phyloP scores from a whole-genome alignment of 1,139 yeast genomes.

The Lodderomyces elongisporus region DNA sequence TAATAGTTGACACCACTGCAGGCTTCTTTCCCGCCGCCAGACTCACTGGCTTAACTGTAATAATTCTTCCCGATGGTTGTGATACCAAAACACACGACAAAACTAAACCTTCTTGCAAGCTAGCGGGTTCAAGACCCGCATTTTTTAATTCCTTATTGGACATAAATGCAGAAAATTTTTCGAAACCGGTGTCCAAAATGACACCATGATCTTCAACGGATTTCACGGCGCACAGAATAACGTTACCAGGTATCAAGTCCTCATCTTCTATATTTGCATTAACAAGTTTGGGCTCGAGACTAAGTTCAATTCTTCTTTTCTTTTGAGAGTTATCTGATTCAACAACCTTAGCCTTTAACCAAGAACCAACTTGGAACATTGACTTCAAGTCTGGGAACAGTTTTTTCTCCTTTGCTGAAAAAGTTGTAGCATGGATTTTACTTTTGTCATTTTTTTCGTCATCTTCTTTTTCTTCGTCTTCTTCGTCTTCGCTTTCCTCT shows the following conservation, averaged over 20 bases:
- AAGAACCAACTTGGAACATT: constrained; percentile 70
- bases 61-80: constrained; percentile 52
- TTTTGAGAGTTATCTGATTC: constrained; percentile 39
- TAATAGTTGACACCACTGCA: constrained; percentile 47
- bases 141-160: constrained; percentile 57
- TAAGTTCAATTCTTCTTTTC: constrained; percentile 54
- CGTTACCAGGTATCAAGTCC: constrained; percentile 57
- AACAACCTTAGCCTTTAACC: constrained; percentile 75
- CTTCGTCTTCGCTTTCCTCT: constrained; percentile 41
- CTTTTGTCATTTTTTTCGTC: constrained; percentile 18
- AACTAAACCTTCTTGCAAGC: constrained; percentile 37
- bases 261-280: constrained; percentile 59
- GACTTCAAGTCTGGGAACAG: constrained; percentile 53
- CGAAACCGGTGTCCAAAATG: constrained; percentile 64
- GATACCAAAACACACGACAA: constrained; percentile 44
- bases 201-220: constrained; percentile 92
- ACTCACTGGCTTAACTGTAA: constrained; percentile 49
- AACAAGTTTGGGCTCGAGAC: constrained; percentile 70
- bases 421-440: constrained; percentile 13
- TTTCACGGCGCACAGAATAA: constrained; percentile 70
- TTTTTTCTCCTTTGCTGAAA: constrained; percentile 16
- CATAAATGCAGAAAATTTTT: constrained; percentile 61
- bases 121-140: constrained; percentile 17
- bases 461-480: constrained; percentile 27
- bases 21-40: constrained; percentile 30